phyloP scores from a whole-genome alignment of 192 early-diverging fungal genomes.

The Spizellomyces sp. region DNA sequence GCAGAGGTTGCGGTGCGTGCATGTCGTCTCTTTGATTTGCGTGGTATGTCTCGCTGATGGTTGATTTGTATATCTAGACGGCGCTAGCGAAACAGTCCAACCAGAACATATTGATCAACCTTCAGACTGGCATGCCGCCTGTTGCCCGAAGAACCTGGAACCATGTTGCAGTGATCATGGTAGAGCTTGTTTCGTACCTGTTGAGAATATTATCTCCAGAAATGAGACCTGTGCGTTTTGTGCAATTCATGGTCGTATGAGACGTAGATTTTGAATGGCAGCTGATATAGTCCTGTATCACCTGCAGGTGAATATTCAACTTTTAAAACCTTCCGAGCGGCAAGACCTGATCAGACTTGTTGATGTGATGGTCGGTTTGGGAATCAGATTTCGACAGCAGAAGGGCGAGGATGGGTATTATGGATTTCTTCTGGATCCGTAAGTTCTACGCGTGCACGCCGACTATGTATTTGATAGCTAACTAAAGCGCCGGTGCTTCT shows the following conservation, averaged over 20 bases:
- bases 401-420: constrained; percentile 63
- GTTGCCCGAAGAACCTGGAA: constrained; percentile 52
- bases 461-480: constrained; percentile 8
- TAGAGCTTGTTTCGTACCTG: constrained; percentile 69
- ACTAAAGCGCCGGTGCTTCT: neutral
- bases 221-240: constrained; percentile 25
- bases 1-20: constrained; percentile 68
- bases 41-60: neutral
- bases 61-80: neutral
- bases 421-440: constrained; percentile 78
- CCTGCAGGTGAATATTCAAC: constrained; percentile 58
- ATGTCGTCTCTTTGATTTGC: neutral
- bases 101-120: constrained; percentile 47
- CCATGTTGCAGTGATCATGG: constrained; percentile 41
- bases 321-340: constrained; percentile 67
- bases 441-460: constrained; percentile 17
- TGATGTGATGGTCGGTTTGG: constrained; percentile 69
- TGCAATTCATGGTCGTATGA: neutral
- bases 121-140: constrained; percentile 52
- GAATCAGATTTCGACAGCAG: constrained; percentile 71
- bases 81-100: constrained; percentile 50
- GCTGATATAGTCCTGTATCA: neutral
- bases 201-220: constrained; percentile 79
- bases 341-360: constrained; percentile 57
- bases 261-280: constrained; percentile 31